Percentiles rank a stretch among this genome's conserved stretches.
Conservation (phyloP, 2,329 filamentous ascomycete species). For the Aspergillus sp. region DNA sequence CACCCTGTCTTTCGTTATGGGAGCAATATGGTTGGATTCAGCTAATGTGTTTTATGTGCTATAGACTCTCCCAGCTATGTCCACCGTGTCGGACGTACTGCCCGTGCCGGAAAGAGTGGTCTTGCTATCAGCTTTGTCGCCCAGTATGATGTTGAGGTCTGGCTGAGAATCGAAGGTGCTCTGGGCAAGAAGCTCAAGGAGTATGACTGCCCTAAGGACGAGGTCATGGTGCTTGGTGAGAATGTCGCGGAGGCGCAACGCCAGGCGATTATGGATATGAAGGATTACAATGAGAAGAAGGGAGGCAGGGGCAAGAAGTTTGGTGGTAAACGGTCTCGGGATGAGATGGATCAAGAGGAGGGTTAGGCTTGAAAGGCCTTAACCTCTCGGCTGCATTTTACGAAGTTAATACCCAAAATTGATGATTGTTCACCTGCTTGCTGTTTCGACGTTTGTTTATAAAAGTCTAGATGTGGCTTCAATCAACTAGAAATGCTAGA, state of each 20-base stretch:
- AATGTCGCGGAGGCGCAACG: conserved; percentile 82
- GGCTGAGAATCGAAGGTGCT: conserved; percentile 76
- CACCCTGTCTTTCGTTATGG: neutral
- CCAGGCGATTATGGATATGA: conserved; percentile 78
- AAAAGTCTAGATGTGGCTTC: neutral
- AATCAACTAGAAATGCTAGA: neutral
- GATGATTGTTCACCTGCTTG: neutral
- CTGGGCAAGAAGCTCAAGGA: conserved; percentile 74
- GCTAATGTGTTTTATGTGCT: neutral
- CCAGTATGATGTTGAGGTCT: conserved; percentile 85
- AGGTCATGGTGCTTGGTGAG: conserved; percentile 78
- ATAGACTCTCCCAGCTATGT: conserved; percentile 74
- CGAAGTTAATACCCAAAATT: conserved; percentile 5
- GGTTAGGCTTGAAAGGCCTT: conserved; percentile 47
- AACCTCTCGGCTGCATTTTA: neutral
- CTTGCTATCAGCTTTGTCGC: conserved; percentile 79
- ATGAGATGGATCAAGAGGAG: conserved; percentile 76
- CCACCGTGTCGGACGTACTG: conserved; percentile 84
- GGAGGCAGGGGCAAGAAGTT: conserved; percentile 51
- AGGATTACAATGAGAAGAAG: conserved; percentile 71
- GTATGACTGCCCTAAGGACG: conserved; percentile 72
- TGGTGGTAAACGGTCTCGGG: conserved; percentile 58
- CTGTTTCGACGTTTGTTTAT: neutral
- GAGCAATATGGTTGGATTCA: neutral
- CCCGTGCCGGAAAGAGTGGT: conserved; percentile 81